Evolutionary conservation across 352 stramenopile genomes (phyloP), one percentile per base, ranked within the genome.

Genomic region (Pythium sp.): DNA sequence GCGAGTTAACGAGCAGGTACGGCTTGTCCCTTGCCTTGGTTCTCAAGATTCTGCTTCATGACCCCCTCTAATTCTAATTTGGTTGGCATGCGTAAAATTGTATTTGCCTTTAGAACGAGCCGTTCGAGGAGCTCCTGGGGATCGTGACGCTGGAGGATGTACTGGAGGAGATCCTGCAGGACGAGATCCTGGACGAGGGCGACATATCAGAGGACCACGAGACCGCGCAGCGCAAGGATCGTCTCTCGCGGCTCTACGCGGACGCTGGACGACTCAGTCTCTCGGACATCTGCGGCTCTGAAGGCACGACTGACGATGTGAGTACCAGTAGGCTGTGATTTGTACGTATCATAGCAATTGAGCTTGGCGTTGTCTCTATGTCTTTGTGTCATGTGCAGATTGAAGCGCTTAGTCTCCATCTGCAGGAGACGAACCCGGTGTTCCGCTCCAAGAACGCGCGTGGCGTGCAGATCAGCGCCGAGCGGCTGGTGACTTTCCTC

Each of bases 141-240:
- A 98, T 99, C 43, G 97, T 99, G 43, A 99, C 98, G 14, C 75
- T 99, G 7, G 97, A 99, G 77, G 98, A 99, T 77, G 97, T 99
- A 22, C 90, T 99, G 53, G 97, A 99, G 72, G 92, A 98, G 62
- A 99, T 99, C 69, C 78, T 99, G 59, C 84, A 92, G 65, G 91
- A 96, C 65, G 95, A 99, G 69, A 98, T 99, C 69, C 82, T 99
- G 22, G 97, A 99, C 75, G 97, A 99, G 75, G 96, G 84, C 20
- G 96, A 99, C 79, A 77, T 89, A 3, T 68, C 71, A 6, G 70
- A 77, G 34, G 72, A 73, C 49, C 72, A 60, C 4, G 71, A 84
- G 61, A 64, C 78, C 15, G 76, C 78, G 47, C 70, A 86, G 53
- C 78, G 78, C 22, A 88, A 88, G 69, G 72, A 74, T 5, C 81